Base-by-base conservation (phyloP, 116 monocot genomes). In the Posidonia oceanica region DNA sequence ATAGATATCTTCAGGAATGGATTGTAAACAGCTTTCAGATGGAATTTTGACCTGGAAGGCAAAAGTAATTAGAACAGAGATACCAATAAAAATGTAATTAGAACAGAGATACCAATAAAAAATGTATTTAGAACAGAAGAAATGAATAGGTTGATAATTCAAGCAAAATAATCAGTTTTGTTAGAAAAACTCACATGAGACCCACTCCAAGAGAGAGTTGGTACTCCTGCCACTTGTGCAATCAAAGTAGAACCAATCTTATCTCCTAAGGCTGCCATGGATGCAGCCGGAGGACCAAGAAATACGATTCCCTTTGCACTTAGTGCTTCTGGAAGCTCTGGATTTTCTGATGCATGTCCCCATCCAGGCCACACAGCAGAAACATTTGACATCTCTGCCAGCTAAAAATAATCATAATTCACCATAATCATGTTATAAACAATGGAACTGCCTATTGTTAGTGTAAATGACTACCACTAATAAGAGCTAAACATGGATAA, bases 291-390 rank as follows among this genome's bases (percentile, higher is more conserved):
- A 71, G 98, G 98, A 59, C 98, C 98, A 52, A 98, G 93, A 85
- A 98, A 98, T 67, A 90, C 71, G 67, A 98, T 98, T 69, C 93
- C 93, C 69, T 86, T 98, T 23, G 81, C 85, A 62, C 14, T 63
- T 20, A 98, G 72, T 71, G 93, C 93, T 75, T 90, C 93, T 53
- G 98, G 98, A 70, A 98, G 93, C 69, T 98, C 98, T 14, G 98
- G 98, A 61, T 88, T 98, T 80, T 98, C 98, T 4, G 98, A 98
- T 57, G 98, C 98, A 76, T 98, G 98, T 44, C 98, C 98, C 98
- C 98, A 98, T 64, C 98, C 98, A 76, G 98, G 98, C 98, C 98
- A 98, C 52, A 98, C 98, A 72, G 98, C 98, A 69, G 85, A 83
- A 76, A 98, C 98, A 71, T 53, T 83, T 59, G 98, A 90, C 79